phyloP scores from a whole-genome alignment of 331 rosid genomes.

The Phaseolus coccineus region DNA sequence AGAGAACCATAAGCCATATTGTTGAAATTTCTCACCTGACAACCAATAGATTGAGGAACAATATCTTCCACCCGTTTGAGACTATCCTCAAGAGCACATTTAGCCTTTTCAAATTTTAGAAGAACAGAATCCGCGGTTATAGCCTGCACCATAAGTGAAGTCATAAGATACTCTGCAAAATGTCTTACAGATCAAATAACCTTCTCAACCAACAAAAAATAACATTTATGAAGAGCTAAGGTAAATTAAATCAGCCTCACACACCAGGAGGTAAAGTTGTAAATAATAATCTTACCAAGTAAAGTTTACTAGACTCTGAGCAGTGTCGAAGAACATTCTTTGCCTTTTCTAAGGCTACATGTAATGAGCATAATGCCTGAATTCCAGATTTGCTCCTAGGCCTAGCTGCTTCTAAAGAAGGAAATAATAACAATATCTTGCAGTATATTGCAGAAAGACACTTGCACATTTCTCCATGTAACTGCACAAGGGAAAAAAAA shows the following conservation, averaged over 20 bases:
- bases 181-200: conserved; percentile 22
- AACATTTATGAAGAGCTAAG: neutral
- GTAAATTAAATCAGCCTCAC: conserved; percentile 36
- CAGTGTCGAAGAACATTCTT: conserved; percentile 92
- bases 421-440: conserved; percentile 76
- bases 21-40: conserved; percentile 62
- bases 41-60: conserved; percentile 80
- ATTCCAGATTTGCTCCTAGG: conserved; percentile 97
- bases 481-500: conserved; percentile 56
- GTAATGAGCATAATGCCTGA: conserved; percentile 92
- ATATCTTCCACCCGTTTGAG: conserved; percentile 84
- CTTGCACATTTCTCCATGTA: conserved; percentile 96
- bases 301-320: conserved; percentile 89
- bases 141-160: conserved; percentile 65
- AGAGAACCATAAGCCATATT: conserved; percentile 20
- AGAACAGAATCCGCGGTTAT: conserved; percentile 92
- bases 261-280: conserved; percentile 5
- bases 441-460: conserved; percentile 75
- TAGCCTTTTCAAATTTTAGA: conserved; percentile 78
- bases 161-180: conserved; percentile 39
- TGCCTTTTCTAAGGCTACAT: conserved; percentile 89
- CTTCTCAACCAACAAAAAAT: conserved; percentile 14
- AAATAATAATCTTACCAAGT: conserved; percentile 68
- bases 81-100: conserved; percentile 73
- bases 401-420: conserved; percentile 89